Base-by-base conservation (phyloP, 345 rosid species). In the Lenwebbia sp. region DNA sequence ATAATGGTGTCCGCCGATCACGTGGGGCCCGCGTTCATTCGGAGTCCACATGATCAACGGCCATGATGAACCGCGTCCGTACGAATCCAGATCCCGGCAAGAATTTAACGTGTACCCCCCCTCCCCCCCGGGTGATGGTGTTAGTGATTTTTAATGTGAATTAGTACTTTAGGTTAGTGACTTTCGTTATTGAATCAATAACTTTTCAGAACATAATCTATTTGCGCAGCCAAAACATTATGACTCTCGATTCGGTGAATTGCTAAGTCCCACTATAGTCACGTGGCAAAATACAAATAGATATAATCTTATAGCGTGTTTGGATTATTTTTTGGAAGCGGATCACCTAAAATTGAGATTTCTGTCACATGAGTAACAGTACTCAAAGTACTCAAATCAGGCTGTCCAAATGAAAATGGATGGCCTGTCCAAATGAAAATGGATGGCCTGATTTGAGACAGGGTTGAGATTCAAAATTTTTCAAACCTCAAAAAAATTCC, bases 1-100 rank as follows among this genome's bases (percentile, higher is more conserved):
- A 62, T 30, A 15, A 7, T 30, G 0, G 26, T 37, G 47, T 4
- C 26, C 7, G 14, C 26, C 19, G 13, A 37, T 70, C 78, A 10
- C 0, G 14, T 3, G 13, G 47, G 21, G 25, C 23, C 11, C 6
- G 0, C 47, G 4, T 2, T 19, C 47, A 2, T 2, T 37, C 0
- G 1, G 6, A 65, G 44, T 41, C 10, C 25, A 19, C 44, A 15
- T 30, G 78, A 70, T 70, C 81, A 19, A 10, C 22, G 7, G 47
- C 6, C 0, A 0, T 9, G 47, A 70, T 37, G 47, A 70, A 2
- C 26, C 1, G 4, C 0, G 0, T 37, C 23, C 3, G 0, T 17
- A n/a, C 14, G 3, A 1, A 3, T 62, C 0, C 3, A 0, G 5
- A 7, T 62, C 11, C 11, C 0, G 5, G 22, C 11, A 7, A 15